Percentiles rank a stretch among this genome's conserved stretches.
Evolutionary conservation across 106 monocot species (phyloP).

Genomic region (Platanthera zijinensis): DNA sequence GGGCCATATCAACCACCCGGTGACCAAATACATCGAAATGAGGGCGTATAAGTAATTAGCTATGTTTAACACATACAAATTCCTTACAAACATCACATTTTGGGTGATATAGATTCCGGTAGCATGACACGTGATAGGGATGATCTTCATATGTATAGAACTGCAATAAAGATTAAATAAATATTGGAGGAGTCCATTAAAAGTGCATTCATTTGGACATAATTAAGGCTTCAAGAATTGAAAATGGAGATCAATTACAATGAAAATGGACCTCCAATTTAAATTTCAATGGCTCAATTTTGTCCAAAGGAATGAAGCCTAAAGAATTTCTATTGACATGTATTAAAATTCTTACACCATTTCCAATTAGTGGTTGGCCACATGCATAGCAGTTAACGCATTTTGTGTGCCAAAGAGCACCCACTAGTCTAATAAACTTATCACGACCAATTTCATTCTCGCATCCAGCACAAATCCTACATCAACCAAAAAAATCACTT

Average conservation of each 20-base stretch:
- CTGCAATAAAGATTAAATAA: slow-evolving; percentile 23
- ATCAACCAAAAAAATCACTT: neutral
- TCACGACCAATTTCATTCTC: slow-evolving; percentile 62
- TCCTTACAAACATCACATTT: slow-evolving; percentile 89
- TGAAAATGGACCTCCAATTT: too few species aligned
- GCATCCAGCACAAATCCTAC: slow-evolving; percentile 89
- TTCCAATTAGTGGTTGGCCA: slow-evolving; percentile 62
- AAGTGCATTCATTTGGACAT: too few species aligned
- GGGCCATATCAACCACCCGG: too few species aligned
- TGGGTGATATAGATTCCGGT: slow-evolving; percentile 71
- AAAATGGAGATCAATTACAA: too few species aligned
- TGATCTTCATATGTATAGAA: slow-evolving; percentile 67
- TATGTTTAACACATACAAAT: slow-evolving; percentile 44
- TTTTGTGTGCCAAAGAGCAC: slow-evolving; percentile 77
- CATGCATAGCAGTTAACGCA: slow-evolving; percentile 86
- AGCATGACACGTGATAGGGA: slow-evolving; percentile 84
- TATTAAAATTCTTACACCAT: slow-evolving; percentile 28
- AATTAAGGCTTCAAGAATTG: too few species aligned
- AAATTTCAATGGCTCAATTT: neutral
- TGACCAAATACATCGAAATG: too few species aligned
- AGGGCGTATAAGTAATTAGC: neutral
- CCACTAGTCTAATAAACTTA: slow-evolving; percentile 77
- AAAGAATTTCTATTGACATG: neutral
- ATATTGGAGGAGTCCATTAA: neutral
- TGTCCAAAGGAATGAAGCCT: too few species aligned